Percentiles rank a stretch among this genome's conserved stretches.
Conservation (phyloP, 2,329 filamentous ascomycete genomes). For the Dendrostoma leiphaemia region DNA sequence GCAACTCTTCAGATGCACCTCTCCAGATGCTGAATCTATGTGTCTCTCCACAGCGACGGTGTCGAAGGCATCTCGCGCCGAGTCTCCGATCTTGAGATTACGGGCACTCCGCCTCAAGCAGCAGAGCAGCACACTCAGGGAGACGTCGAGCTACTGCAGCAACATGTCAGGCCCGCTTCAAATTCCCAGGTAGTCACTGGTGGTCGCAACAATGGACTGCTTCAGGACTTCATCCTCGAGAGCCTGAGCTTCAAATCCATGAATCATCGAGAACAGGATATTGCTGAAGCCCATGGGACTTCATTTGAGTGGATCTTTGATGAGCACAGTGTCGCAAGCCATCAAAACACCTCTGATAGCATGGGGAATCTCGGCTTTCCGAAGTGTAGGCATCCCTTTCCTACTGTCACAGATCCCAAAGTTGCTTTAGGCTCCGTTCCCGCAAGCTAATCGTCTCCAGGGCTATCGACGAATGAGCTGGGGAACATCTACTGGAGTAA, state of each 20-base stretch:
- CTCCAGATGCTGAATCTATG: no score
- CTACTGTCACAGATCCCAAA: no score
- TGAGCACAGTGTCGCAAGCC: background rate
- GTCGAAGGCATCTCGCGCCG: background rate
- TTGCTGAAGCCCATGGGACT: slow-evolving; percentile 9
- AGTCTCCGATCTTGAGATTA: background rate
- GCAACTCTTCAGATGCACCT: no score
- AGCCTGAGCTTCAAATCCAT: slow-evolving; percentile 10
- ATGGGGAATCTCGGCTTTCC: background rate
- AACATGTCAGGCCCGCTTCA: background rate
- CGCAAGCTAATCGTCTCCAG: no score
- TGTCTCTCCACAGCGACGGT: background rate
- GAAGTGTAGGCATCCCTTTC: no score
- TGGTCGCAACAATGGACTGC: background rate
- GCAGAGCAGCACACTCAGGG: background rate
- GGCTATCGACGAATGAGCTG: slow-evolving; percentile 11
- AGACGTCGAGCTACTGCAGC: background rate
- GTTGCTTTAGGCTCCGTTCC: no score
- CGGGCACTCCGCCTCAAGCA: background rate
- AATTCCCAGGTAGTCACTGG: background rate
- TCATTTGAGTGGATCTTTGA: slow-evolving; percentile 15
- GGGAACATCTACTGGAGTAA: slow-evolving; percentile 13
- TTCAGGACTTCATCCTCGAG: slow-evolving; percentile 15
- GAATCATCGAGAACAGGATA: slow-evolving; percentile 8
- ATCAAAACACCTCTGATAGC: background rate